Evolutionary conservation across 345 rosid species (phyloP), one percentile per base, ranked within the genome.

Genomic region (Salix viminalis): DNA sequence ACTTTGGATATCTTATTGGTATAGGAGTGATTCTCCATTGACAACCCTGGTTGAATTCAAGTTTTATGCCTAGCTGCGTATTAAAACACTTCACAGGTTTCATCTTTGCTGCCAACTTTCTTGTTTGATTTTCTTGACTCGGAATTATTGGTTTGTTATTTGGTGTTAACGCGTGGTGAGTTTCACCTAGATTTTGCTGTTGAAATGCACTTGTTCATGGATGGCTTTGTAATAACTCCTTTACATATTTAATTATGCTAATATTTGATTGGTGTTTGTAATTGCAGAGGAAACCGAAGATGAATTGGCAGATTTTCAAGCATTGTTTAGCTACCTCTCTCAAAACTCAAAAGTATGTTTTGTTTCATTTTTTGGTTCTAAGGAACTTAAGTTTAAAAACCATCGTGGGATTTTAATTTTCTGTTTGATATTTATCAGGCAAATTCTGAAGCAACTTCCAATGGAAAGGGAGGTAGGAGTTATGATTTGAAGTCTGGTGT

Each of bases 261-360:
- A 34, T 12, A 1, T 34, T 26, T 28, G 4, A 26, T 64, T 18
- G 36, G 54, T 58, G 21, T 66, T 75, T 71, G 60, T 37, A 37
- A 73, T 65, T 86, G 78, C 94, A 93, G 99, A 87, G 69, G 75
- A 86, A 80, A 70, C 89, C 10, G 74, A 86, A 80, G 97, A 89
- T 11, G 94, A 90, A 74, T 82, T 89, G 80, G 75, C 70, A 68
- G 98, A 92, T 88, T 86, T 92, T 78, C 86, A 71, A 81, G 83
- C 83, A 48, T 86, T 85, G 86, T 88, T 90, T 76, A 86, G 88
- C 85, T 71, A 70, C 73, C 85, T 90, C 70, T 78, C 82, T 48
- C 74, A 77, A 37, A 85, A 70, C 69, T 65, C 82, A 65, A 78
- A 82, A 73, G 97, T 95, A 84, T 71, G 89, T 76, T 69, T 61